These are phyloP conservation scores for Fomitopsis serialis DNA, from an alignment of 768 basidiomycete species.

Conservation along the genomic window DNA sequence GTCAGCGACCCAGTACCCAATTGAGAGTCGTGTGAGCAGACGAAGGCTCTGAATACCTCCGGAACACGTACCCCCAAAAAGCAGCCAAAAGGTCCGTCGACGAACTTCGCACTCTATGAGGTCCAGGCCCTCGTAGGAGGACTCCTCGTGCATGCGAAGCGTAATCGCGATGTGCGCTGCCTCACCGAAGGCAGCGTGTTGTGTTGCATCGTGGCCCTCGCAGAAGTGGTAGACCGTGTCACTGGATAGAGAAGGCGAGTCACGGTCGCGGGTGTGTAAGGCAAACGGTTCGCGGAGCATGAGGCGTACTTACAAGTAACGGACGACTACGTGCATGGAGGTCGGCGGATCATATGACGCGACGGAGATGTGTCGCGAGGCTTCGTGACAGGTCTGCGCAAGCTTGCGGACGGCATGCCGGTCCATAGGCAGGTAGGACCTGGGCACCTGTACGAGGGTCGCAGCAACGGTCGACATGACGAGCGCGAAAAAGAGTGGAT, in stretches of 20 bases:
- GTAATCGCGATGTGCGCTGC: constrained; percentile 80
- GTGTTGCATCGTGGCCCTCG: constrained; percentile 82
- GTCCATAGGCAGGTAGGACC: constrained; percentile 85
- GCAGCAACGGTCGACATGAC: constrained; percentile 87
- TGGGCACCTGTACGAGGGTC: constrained; percentile 83
- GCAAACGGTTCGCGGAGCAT: constrained; percentile 2
- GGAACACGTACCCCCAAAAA: constrained; percentile 69
- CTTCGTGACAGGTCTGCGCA: constrained; percentile 77
- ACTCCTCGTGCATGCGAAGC: constrained; percentile 82
- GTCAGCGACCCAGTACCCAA: not conserved
- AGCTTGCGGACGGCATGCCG: constrained; percentile 79
- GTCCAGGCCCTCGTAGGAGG: constrained; percentile 74
- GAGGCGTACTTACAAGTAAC: constrained; percentile 67
- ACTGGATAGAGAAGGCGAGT: constrained; percentile 31
- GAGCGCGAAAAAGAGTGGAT: constrained; percentile 86
- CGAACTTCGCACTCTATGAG: constrained; percentile 86
- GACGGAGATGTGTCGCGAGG: constrained; percentile 75
- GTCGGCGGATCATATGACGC: constrained; percentile 81
- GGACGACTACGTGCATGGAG: constrained; percentile 80
- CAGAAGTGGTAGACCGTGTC: constrained; percentile 87
- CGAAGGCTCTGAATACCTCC: not conserved
- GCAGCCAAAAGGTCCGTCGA: constrained; percentile 83
- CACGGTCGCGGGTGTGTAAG: not conserved
- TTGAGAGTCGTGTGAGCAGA: not conserved
- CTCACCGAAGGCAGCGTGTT: constrained; percentile 84